These are phyloP conservation scores for Candida labiduridarum DNA, from an alignment of 1,139 yeast species.

Conservation along the genomic window DNA sequence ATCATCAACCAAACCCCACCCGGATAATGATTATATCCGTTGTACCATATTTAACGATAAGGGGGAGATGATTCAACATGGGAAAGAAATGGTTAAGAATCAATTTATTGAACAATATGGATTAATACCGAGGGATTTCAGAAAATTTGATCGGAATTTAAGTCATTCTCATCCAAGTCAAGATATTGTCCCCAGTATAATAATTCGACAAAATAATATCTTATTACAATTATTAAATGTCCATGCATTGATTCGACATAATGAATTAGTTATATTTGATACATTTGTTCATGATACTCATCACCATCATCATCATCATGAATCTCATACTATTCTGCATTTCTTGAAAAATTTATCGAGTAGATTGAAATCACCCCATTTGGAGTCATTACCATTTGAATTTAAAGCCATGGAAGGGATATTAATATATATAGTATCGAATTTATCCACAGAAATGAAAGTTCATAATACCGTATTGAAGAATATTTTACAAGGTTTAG, in stretches of 20 bases:
- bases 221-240: conserved; percentile 43
- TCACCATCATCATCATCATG: conserved; percentile 19
- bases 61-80: conserved; percentile 44
- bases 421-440: conserved; percentile 39
- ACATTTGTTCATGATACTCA: conserved; percentile 23
- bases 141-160: conserved; percentile 34
- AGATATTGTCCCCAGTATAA: conserved; percentile 48
- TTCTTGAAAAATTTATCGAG: conserved; percentile 37
- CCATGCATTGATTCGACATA: conserved; percentile 43
- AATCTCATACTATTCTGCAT: conserved; percentile 38
- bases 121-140: conserved; percentile 43
- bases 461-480: conserved; percentile 45
- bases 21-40: conserved; percentile 37
- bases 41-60: conserved; percentile 58
- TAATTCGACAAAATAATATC: conserved; percentile 40
- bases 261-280: conserved; percentile 45
- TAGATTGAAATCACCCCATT: conserved; percentile 22
- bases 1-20: conserved; percentile 12
- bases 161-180: not conserved
- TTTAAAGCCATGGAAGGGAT: conserved; percentile 48
- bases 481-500: conserved; percentile 40
- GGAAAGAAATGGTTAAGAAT: conserved; percentile 38
- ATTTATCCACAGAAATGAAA: conserved; percentile 45
- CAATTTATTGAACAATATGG: conserved; percentile 40
- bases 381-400: conserved; percentile 41